Conservation (phyloP, 495 filamentous ascomycete genomes). For the Daldinia caldariorum region DNA sequence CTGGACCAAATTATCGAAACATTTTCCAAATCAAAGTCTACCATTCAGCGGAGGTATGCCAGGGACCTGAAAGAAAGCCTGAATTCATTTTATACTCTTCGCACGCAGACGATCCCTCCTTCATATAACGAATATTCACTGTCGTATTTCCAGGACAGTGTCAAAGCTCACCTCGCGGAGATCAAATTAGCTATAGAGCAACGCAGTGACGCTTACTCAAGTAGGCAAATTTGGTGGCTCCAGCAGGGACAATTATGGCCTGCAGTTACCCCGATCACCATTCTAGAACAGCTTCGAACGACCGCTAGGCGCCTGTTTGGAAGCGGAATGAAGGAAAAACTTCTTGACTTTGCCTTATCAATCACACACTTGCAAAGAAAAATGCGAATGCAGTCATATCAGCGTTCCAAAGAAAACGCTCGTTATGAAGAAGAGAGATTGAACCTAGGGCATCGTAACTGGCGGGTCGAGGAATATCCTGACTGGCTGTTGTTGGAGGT, state of each 20-base stretch:
- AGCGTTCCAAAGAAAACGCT: slow-evolving; percentile 21
- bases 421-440: slow-evolving; percentile 49
- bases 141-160: slow-evolving; percentile 44
- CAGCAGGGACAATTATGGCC: slow-evolving; percentile 62
- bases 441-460: slow-evolving; percentile 63
- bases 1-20: slow-evolving; percentile 23
- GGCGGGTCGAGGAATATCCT: slow-evolving; percentile 55
- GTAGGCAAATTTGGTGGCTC: slow-evolving; percentile 57
- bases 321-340: slow-evolving; percentile 51
- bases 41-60: slow-evolving; percentile 42
- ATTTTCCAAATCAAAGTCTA: slow-evolving; percentile 25
- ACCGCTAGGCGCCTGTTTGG: slow-evolving; percentile 49
- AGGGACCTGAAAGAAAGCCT: slow-evolving; percentile 24
- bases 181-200: slow-evolving; percentile 19
- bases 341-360: slow-evolving; percentile 54
- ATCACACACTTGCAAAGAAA: slow-evolving; percentile 60
- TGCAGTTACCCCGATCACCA: slow-evolving; percentile 55
- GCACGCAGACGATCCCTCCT: neutral
- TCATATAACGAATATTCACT: slow-evolving; percentile 28
- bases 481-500: slow-evolving; percentile 70
- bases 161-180: slow-evolving; percentile 6
- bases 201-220: slow-evolving; percentile 16
- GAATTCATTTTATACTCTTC: slow-evolving; percentile 2
- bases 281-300: slow-evolving; percentile 65
- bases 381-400: slow-evolving; percentile 48